These are phyloP conservation scores for Theileria annulata DNA, from an alignment of 169 alveolate genomes.

Conservation along the genomic window DNA sequence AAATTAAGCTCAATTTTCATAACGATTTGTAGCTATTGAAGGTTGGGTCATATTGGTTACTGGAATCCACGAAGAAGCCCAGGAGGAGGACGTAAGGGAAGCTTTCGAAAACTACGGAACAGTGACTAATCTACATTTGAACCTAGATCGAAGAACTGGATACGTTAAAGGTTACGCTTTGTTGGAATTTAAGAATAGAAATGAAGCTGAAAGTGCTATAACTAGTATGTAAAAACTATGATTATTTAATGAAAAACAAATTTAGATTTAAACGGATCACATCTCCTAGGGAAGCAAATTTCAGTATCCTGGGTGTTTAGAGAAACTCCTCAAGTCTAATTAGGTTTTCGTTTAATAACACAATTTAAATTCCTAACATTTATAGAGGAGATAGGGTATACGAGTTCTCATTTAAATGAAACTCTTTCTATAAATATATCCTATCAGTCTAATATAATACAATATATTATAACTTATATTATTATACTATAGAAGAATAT, in stretches of 20 bases:
- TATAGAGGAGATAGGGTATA: neutral
- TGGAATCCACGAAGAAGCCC: constrained; percentile 88
- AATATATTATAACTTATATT: too few species aligned
- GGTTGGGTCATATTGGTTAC: constrained; percentile 89
- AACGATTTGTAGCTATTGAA: constrained; percentile 80
- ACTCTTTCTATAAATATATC: too few species aligned
- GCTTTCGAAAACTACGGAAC: constrained; percentile 86
- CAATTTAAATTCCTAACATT: neutral
- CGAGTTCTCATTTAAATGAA: neutral
- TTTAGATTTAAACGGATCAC: constrained; percentile 55
- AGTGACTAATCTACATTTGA: constrained; percentile 87
- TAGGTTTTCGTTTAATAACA: neutral
- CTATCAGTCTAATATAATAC: neutral
- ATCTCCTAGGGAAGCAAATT: constrained; percentile 47
- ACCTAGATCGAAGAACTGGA: constrained; percentile 92
- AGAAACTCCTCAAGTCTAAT: constrained; percentile 7
- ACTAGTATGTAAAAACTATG: constrained; percentile 56
- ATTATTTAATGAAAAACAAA: neutral
- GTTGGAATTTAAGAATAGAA: constrained; percentile 80
- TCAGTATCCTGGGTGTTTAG: constrained; percentile 62
- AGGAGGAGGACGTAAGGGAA: constrained; percentile 90
- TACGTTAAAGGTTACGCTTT: constrained; percentile 90
- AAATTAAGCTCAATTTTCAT: neutral
- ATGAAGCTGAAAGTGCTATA: constrained; percentile 84
- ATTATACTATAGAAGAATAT: too few species aligned